Base-by-base conservation (phyloP, 2,329 filamentous ascomycete genomes). In the Tolypocladium endophyticum region DNA sequence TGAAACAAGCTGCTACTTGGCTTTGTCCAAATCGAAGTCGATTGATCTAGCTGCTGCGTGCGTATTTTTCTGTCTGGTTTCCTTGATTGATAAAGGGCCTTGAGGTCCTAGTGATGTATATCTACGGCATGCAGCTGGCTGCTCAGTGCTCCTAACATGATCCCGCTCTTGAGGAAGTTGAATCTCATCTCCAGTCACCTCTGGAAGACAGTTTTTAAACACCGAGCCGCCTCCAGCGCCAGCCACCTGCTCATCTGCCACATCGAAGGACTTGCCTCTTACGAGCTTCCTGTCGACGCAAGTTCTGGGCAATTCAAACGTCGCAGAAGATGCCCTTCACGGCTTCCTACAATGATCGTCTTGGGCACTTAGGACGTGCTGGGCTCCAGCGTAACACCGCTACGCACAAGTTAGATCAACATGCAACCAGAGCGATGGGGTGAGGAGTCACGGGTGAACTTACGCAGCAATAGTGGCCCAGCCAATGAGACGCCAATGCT, bases 401-500 rank as follows among this genome's bases (percentile, higher is more conserved):
- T 82, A 64, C n/a, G 57, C 43, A 56, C 18, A 54, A 23, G 18
- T 54, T 23, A 59, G 61, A n/a, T 53, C 25, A 60, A 9, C 20
- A n/a, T 23, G 30, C 20, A 54, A 35, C 11, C 20, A 23, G 9
- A 7, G 5, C 6, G 30, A 23, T 36, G 50, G 50, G 23, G 30
- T 12, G 18, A n/a, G 12, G 36, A 30, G 39, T 53, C 20, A 47
- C 39, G 33, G 57, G n/a, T 28, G 25, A 63, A 79, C 81, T 79
- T 78, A 84, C 81, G 81, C 81, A 68, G 87, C 86, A 72, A 91
- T 90, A 65, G 89, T 92, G 61, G 89, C 89, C 90, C 90, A 95
- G 68, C 91, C 90, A 69, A 96, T 95, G 72, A 95, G 82, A 78
- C 92, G 90, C 93, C 93, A 97, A 78, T 97, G 93, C 86, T 97